Evolutionary conservation across 768 basidiomycete genomes (phyloP).

Genomic region (Dendrothele bispora): DNA sequence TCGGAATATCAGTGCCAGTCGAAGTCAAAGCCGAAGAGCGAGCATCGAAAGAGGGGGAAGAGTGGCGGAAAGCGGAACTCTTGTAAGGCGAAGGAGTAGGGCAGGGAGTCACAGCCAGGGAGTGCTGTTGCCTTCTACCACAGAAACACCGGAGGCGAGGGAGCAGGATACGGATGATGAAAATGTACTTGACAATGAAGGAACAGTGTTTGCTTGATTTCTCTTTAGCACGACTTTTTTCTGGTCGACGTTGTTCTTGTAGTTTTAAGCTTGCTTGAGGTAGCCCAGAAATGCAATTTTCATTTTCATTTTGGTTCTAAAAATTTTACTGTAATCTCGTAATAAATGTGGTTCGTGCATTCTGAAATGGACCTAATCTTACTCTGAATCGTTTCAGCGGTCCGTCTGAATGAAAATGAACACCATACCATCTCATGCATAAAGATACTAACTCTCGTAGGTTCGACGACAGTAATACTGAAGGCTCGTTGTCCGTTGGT

Average conservation of each 20-base stretch:
- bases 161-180: too few relatives aligned
- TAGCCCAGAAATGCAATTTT: neutral
- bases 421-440: too few relatives aligned
- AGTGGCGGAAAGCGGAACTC: conserved; percentile 66
- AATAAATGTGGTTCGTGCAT: neutral
- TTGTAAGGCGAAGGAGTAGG: conserved; percentile 46
- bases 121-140: conserved; percentile 23
- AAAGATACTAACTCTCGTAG: too few relatives aligned
- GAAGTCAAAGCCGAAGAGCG: conserved; percentile 48
- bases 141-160: conserved; percentile 31
- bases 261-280: neutral
- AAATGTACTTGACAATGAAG: neutral
- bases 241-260: neutral
- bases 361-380: neutral
- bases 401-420: too few relatives aligned
- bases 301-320: neutral
- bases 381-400: too few relatives aligned
- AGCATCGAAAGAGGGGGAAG: conserved; percentile 66
- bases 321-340: neutral
- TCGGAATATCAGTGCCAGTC: conserved; percentile 34
- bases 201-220: conserved; percentile 1
- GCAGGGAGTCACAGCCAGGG: conserved; percentile 42
- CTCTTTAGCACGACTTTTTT: neutral
- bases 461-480: too few relatives aligned
- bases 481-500: too few relatives aligned